Evolutionary conservation across 75 land plant species (phyloP).

Genomic region (Picea sitchensis): DNA sequence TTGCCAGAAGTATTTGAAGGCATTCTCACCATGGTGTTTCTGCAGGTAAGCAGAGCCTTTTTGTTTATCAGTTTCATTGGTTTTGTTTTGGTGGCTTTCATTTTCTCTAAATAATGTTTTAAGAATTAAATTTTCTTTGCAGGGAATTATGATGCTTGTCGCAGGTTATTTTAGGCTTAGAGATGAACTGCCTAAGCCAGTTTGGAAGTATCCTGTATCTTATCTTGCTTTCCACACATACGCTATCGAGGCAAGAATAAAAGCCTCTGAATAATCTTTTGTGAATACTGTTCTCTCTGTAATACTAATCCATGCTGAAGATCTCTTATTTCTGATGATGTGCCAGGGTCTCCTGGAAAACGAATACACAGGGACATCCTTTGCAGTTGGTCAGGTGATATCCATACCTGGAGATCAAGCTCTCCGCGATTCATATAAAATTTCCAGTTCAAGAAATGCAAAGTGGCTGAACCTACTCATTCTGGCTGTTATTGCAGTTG

Average conservation of each 20-base stretch:
- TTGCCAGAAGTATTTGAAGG: slow-evolving; percentile 43
- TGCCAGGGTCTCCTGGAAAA: slow-evolving; percentile 71
- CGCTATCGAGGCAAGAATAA: slow-evolving; percentile 59
- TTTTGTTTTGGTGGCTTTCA: neutral
- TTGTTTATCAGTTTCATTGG: neutral
- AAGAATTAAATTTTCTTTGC: slow-evolving; percentile 12
- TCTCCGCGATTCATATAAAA: slow-evolving; percentile 44
- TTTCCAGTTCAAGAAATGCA: slow-evolving; percentile 40
- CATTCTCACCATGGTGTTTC: slow-evolving; percentile 32
- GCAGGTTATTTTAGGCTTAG: slow-evolving; percentile 70
- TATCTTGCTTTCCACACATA: slow-evolving; percentile 87
- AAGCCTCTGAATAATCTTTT: neutral
- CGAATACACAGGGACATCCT: slow-evolving; percentile 66
- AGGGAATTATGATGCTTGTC: slow-evolving; percentile 78
- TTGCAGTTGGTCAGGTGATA: slow-evolving; percentile 62
- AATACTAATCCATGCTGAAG: neutral
- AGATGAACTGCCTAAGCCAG: slow-evolving; percentile 53
- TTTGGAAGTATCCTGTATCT: slow-evolving; percentile 79
- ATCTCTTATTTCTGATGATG: neutral
- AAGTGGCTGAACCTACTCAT: slow-evolving; percentile 68
- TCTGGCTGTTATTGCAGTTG: slow-evolving; percentile 57
- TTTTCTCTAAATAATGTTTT: neutral
- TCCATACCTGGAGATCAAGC: slow-evolving; percentile 52
- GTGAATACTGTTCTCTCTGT: neutral
- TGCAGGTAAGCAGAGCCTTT: slow-evolving; percentile 51